phyloP scores from a whole-genome alignment of 2,329 filamentous ascomycete genomes.

The Onygenales sp. region DNA sequence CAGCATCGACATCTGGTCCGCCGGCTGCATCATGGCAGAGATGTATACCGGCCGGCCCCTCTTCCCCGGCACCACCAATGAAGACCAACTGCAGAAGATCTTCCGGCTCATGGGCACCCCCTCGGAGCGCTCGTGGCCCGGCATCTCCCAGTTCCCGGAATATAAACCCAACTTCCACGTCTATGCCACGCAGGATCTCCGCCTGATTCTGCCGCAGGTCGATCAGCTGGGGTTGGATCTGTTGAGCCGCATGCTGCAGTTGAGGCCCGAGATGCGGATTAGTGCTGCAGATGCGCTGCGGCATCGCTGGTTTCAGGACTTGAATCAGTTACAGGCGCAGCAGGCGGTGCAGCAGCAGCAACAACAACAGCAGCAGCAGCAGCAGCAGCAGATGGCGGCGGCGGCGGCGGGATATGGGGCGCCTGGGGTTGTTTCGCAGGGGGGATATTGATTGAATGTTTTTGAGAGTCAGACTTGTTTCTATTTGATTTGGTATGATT shows the following conservation, averaged over 20 bases:
- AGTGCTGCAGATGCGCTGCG: slow-evolving; percentile 76
- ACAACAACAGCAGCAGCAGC: slow-evolving; percentile 19
- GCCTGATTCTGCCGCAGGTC: slow-evolving; percentile 79
- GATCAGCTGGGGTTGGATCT: slow-evolving; percentile 81
- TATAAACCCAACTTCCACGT: slow-evolving; percentile 94
- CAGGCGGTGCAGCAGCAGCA: slow-evolving; percentile 32
- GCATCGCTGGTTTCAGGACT: slow-evolving; percentile 82
- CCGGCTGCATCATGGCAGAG: slow-evolving; percentile 98
- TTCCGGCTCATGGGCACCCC: slow-evolving; percentile 98
- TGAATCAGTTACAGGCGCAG: slow-evolving; percentile 44
- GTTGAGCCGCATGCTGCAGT: slow-evolving; percentile 80
- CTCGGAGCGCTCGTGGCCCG: slow-evolving; percentile 89
- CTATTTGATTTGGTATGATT: no score
- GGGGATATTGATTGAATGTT: slow-evolving; percentile 7
- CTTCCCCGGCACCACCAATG: slow-evolving; percentile 95
- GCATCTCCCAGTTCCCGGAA: slow-evolving; percentile 90
- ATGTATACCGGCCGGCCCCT: slow-evolving; percentile 96
- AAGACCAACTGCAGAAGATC: slow-evolving; percentile 93
- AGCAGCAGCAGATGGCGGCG: slow-evolving; percentile 21
- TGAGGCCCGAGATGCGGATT: slow-evolving; percentile 83
- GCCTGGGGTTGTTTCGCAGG: slow-evolving; percentile 22
- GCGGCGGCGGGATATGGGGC: slow-evolving; percentile 28
- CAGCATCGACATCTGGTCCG: slow-evolving; percentile 99
- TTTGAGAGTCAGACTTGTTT: background rate
- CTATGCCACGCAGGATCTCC: slow-evolving; percentile 84